phyloP scores from a whole-genome alignment of 805 yeast species.

The Candida sithepensis region DNA sequence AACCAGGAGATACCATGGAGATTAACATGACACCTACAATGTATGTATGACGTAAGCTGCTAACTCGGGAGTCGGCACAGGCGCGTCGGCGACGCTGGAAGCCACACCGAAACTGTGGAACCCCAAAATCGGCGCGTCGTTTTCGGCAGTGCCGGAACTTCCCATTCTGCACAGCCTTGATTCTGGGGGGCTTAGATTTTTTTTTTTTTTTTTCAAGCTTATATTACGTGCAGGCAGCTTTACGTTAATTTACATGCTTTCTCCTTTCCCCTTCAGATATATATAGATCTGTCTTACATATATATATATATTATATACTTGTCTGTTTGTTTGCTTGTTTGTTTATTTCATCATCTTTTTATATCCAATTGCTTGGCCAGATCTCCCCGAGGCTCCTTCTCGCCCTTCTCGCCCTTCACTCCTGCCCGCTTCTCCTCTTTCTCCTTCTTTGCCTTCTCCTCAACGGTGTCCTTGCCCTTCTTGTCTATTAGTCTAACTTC shows the following conservation, averaged over 20 bases:
- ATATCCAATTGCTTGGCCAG: too few relatives aligned
- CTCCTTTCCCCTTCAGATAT: not conserved
- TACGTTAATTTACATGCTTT: not conserved
- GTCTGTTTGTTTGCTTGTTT: not conserved
- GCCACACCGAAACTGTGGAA: too few relatives aligned
- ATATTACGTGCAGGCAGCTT: not conserved
- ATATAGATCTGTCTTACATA: not conserved
- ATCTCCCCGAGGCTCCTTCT: too few relatives aligned
- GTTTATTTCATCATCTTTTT: not conserved
- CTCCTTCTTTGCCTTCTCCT: not conserved
- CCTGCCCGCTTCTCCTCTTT: not conserved
- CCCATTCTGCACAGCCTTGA: not conserved
- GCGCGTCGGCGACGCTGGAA: too few relatives aligned
- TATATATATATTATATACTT: not conserved
- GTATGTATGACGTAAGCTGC: too few relatives aligned
- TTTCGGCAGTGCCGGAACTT: not conserved
- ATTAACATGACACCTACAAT: too few relatives aligned
- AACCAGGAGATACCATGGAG: too few relatives aligned
- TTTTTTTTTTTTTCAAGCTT: not conserved
- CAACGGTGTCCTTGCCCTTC: not conserved
- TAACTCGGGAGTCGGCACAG: too few relatives aligned
- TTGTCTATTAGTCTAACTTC: conserved; percentile 32
- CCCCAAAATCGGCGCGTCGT: not conserved
- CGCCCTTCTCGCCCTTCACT: too few relatives aligned
- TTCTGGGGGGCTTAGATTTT: too few relatives aligned